Evolutionary conservation across 129 eudicot species (phyloP), one percentile per base, ranked within the genome.

Genomic region (Flaveria sonorensis): DNA sequence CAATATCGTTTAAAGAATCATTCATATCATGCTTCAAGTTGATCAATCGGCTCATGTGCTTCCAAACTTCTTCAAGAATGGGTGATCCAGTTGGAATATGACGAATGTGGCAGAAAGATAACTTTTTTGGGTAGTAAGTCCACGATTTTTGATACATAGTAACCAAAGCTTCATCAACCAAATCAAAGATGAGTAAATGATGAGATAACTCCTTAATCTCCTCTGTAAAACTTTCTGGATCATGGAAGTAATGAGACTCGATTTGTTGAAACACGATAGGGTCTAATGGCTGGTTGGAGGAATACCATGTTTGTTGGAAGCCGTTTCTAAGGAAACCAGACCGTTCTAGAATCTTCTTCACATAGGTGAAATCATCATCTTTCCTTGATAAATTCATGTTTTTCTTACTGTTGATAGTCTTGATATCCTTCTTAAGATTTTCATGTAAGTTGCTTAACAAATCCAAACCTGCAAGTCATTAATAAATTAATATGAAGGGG

Each of bases 41-140:
- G 46, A 83, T 60, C 64, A 51, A n/a, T 46, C n/a, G 75, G 55
- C 81, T 76, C 43, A 89, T 32, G 70, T 71, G 76, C 23, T 55
- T 79, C 82, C 85, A 80, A 6, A 90, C 88, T 61, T 89, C 85
- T 39, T 90, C 83, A 21, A 87, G 21, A 36, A 87, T 68, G 14
- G 1, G 84, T 52, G 79, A 21, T 28, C 91, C 88, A 46, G 13
- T 21, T 9, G 87, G 88, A 10, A 70, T 30, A 15, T 83, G 82
- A 56, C 74, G 81, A 43, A 86, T 42, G 6, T 55, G 84, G 72
- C 93, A 86, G 15, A 78, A 84, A n/a, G 76, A 74, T 19, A 91
- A 67, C 8, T 86, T 74, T 78, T 77, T 93, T 7, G 97, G 97
- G 82, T 91, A 91, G 74, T 89, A 90, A 18, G 89, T 70, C 63